Percentiles rank a stretch among this genome's conserved stretches.
phyloP scores from a whole-genome alignment of 2,329 filamentous ascomycete species.

The Daldinia sp. region DNA sequence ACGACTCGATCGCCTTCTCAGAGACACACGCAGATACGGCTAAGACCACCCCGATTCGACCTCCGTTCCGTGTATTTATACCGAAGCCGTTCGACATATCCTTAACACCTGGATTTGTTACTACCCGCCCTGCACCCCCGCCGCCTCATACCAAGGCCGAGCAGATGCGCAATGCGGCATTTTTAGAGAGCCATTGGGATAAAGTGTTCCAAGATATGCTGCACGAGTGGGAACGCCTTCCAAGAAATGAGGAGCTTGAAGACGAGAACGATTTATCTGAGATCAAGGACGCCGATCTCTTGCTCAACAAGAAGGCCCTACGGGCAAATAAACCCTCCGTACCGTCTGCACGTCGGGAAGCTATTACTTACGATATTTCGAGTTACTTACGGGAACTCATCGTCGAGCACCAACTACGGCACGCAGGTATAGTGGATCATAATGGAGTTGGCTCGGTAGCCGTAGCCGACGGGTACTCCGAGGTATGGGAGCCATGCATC shows the following conservation, averaged over 20 bases:
- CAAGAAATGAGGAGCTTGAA: slow-evolving; percentile 40
- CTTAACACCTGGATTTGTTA: slow-evolving; percentile 65
- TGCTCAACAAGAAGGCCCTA: slow-evolving; percentile 32
- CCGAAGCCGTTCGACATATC: slow-evolving; percentile 66
- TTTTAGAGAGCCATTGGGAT: slow-evolving; percentile 66
- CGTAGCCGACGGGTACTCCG: slow-evolving; percentile 54
- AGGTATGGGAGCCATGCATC: slow-evolving; percentile 60
- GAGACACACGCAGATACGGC: slow-evolving; percentile 54
- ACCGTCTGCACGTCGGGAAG: slow-evolving; percentile 56
- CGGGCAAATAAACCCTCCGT: slow-evolving; percentile 43
- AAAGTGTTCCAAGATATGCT: slow-evolving; percentile 56
- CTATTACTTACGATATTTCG: slow-evolving; percentile 57
- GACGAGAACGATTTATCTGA: slow-evolving; percentile 36
- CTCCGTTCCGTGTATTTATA: slow-evolving; percentile 63
- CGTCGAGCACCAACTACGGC: slow-evolving; percentile 61
- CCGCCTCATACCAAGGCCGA: slow-evolving; percentile 62
- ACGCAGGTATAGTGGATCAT: slow-evolving; percentile 57
- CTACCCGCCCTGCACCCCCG: slow-evolving; percentile 57
- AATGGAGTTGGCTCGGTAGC: slow-evolving; percentile 57
- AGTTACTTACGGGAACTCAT: slow-evolving; percentile 59
- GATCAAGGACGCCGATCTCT: slow-evolving; percentile 40
- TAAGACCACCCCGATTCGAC: slow-evolving; percentile 30
- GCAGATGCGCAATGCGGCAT: slow-evolving; percentile 66
- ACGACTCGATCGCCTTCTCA: slow-evolving; percentile 60
- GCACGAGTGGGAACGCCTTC: slow-evolving; percentile 58